These are phyloP conservation scores for Xylaria sp. DNA, from an alignment of 2,329 filamentous ascomycete species.

Conservation along the genomic window DNA sequence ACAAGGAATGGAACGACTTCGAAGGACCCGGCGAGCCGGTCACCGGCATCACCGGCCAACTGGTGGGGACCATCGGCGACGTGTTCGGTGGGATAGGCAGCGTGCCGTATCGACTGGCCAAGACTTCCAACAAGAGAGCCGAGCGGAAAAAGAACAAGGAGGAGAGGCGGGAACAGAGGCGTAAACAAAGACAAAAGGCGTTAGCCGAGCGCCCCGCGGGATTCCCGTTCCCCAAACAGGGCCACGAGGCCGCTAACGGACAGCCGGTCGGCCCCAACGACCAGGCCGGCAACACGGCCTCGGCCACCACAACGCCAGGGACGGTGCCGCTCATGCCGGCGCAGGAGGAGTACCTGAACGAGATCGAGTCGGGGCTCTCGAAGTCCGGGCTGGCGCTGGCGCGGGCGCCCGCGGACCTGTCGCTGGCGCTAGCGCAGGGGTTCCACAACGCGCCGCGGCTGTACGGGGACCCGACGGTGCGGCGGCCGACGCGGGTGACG, in stretches of 20 bases:
- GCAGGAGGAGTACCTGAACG: conserved; percentile 48
- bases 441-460: conserved; percentile 72
- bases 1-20: conserved; percentile 77
- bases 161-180: conserved; percentile 44
- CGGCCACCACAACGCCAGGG: conserved; percentile 31
- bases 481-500: conserved; percentile 64
- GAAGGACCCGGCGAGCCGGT: conserved; percentile 75
- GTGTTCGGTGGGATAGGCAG: conserved; percentile 65
- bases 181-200: conserved; percentile 25
- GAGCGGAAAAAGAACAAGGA: conserved; percentile 53
- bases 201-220: conserved; percentile 20
- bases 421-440: conserved; percentile 65
- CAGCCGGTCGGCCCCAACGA: not conserved
- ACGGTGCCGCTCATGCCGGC: conserved; percentile 36
- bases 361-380: conserved; percentile 55
- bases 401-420: conserved; percentile 62
- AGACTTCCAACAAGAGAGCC: conserved; percentile 57
- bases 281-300: conserved; percentile 7
- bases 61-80: conserved; percentile 61
- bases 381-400: conserved; percentile 55
- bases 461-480: conserved; percentile 71
- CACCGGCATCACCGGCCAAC: conserved; percentile 64
- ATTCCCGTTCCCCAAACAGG: conserved; percentile 26
- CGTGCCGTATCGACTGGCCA: conserved; percentile 64
- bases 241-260: conserved; percentile 2